phyloP scores from a whole-genome alignment of 2,329 filamentous ascomycete genomes.

The Dactylellina haptotyla region DNA sequence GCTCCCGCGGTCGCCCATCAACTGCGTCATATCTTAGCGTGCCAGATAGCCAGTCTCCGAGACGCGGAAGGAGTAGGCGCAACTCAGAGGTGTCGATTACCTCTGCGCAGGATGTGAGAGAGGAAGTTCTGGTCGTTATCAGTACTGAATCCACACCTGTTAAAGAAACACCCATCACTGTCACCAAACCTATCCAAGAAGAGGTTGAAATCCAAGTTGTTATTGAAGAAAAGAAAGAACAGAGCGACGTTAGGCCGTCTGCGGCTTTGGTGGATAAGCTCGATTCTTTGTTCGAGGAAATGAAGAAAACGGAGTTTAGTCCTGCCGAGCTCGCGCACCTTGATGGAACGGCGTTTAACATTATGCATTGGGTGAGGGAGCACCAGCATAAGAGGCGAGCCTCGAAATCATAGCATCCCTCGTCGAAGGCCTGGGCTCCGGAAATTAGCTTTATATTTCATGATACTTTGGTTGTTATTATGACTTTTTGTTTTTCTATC shows the following conservation, averaged over 20 bases:
- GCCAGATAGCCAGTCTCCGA: conserved; percentile 36
- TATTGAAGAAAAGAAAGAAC: conserved; percentile 2
- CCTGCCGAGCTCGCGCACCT: conserved; percentile 25
- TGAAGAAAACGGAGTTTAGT: conserved; percentile 30
- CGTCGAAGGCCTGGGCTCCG: too few relatives aligned
- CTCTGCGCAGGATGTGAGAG: conserved; percentile 20
- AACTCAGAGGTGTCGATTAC: conserved; percentile 22
- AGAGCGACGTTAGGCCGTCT: neutral
- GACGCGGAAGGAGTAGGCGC: neutral
- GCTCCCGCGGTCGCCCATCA: conserved; percentile 18
- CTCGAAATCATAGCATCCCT: too few relatives aligned
- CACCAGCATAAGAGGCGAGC: conserved; percentile 22
- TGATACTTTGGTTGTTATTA: neutral
- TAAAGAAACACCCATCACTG: neutral
- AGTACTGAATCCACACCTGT: conserved; percentile 1
- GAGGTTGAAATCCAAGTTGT: conserved; percentile 22
- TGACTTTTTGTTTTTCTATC: neutral
- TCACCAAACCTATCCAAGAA: too few relatives aligned
- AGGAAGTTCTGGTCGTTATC: neutral
- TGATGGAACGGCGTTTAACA: conserved; percentile 39
- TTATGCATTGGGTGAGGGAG: conserved; percentile 51
- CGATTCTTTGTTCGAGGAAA: conserved; percentile 39
- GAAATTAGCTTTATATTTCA: neutral
- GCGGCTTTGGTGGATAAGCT: conserved; percentile 23
- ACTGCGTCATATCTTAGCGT: conserved; percentile 51